Base-by-base conservation (phyloP, 1,284 basidiomycete genomes). In the Cronartium quercuum region DNA sequence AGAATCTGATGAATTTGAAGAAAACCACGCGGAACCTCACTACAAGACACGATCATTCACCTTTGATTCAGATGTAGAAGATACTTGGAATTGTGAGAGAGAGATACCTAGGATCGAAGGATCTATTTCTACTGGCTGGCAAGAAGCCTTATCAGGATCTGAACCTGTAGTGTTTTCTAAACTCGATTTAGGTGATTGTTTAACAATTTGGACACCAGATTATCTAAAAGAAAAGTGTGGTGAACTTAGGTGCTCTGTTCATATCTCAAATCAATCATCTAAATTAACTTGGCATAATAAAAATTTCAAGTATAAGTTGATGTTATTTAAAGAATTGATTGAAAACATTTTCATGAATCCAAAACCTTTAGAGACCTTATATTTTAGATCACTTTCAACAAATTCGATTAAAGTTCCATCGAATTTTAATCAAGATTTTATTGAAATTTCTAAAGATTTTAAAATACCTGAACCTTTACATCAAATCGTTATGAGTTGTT, bases 251-350 rank as follows among this genome's bases (percentile, higher is more conserved):
- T 66, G 64, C 44, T 75, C 71, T 7, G 58, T 75, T 47, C 71
- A 75, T 67, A 29, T 67, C 9, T 75, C 71, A 4, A n/a, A 64
- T 66, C 51, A 44, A 38, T n/a, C 13, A 6, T 44, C 70, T 57
- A 55, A 55, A 18, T 47, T 75, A n/a, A 66, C 42, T 21, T 75
- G 71, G 71, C 71, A 75, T 24, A 58, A 66, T 34, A 75, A 67
- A 61, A 75, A 75, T 61, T 75, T 75, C 65, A 51, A 60, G 13
- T 75, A 75, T 57, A 44, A 66, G 21, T 51, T 40, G 37, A 75
- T 75, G 57, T 51, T 35, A 24, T 75, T 75, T 35, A 47, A 51
- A 18, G 65, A 75, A 42, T 44, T 75, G 35, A 61, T 75, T n/a
- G 57, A 75, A 34, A 24, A 34, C 37, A 65, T 51, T 9, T 47